Evolutionary conservation across 441 rosid species (phyloP).

Genomic region (Pelargonium myrrhifolium): DNA sequence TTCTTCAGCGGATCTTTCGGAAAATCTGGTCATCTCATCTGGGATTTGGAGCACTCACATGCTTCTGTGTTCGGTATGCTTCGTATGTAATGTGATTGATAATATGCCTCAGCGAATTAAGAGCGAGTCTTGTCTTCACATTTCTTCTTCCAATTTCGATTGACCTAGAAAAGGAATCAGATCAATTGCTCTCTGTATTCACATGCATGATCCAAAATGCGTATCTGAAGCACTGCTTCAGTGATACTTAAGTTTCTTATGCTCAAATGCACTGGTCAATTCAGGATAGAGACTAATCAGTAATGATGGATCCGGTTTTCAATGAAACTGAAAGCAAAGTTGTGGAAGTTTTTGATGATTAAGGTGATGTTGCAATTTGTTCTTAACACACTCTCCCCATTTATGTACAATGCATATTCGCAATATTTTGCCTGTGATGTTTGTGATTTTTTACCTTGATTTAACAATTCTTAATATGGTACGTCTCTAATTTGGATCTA

Average conservation of each 20-base stretch:
- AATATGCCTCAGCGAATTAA: no score
- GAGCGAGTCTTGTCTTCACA: no score
- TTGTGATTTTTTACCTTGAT: neutral
- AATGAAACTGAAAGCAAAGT: neutral
- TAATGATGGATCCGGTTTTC: neutral
- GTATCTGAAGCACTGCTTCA: neutral
- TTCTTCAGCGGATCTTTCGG: neutral
- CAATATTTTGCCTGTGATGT: neutral
- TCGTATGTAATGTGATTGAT: conserved; percentile 1
- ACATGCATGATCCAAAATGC: neutral
- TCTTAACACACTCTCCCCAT: neutral
- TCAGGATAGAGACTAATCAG: neutral
- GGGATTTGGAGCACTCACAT: neutral
- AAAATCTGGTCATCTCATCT: neutral
- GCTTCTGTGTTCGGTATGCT: neutral
- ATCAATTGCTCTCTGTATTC: no score
- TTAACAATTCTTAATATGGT: neutral
- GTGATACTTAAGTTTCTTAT: neutral
- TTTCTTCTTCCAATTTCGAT: no score
- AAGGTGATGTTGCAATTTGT: neutral
- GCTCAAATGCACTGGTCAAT: neutral
- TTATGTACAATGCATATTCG: neutral
- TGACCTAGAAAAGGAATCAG: no score
- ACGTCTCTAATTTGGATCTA: neutral
- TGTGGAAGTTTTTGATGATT: neutral